These are phyloP conservation scores for Peniophora sp. DNA, from an alignment of 1,284 basidiomycete genomes.

Conservation along the genomic window DNA sequence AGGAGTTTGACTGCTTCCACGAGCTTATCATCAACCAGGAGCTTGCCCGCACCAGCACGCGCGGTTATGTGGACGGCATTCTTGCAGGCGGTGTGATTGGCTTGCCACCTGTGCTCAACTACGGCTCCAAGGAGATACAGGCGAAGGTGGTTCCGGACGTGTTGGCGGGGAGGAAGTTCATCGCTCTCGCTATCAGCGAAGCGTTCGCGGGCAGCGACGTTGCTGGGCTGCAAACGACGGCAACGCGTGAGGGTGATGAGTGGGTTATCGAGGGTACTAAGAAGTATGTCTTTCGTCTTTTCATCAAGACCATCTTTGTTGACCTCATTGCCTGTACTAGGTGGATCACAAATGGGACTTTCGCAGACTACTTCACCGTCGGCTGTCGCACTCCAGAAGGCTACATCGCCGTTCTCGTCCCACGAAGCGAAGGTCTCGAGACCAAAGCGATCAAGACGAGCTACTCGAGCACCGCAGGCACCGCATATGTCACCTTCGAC, in stretches of 20 bases:
- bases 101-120: slow-evolving; percentile 83
- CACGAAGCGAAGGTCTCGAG: slow-evolving; percentile 70
- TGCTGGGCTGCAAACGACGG: slow-evolving; percentile 75
- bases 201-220: slow-evolving; percentile 95
- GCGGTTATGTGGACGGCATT: slow-evolving; percentile 81
- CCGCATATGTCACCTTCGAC: slow-evolving; percentile 89
- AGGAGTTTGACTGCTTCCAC: slow-evolving; percentile 83
- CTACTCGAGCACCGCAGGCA: slow-evolving; percentile 82
- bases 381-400: slow-evolving; percentile 72
- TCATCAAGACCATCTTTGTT: neutral
- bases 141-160: slow-evolving; percentile 60
- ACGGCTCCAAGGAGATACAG: slow-evolving; percentile 70
- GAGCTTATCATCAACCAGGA: slow-evolving; percentile 87
- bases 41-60: slow-evolving; percentile 72
- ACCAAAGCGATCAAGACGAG: slow-evolving; percentile 91
- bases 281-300: slow-evolving; percentile 35
- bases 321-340: slow-evolving; percentile 20
- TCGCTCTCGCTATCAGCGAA: slow-evolving; percentile 69
- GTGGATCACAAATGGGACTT: slow-evolving; percentile 92
- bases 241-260: slow-evolving; percentile 73
- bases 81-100: slow-evolving; percentile 80
- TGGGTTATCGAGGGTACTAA: slow-evolving; percentile 90
- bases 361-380: slow-evolving; percentile 76
- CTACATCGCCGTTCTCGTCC: slow-evolving; percentile 83
- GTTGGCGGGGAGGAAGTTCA: slow-evolving; percentile 75